Conservation (phyloP, 257 asterid species). For the Asclepias syriaca region DNA sequence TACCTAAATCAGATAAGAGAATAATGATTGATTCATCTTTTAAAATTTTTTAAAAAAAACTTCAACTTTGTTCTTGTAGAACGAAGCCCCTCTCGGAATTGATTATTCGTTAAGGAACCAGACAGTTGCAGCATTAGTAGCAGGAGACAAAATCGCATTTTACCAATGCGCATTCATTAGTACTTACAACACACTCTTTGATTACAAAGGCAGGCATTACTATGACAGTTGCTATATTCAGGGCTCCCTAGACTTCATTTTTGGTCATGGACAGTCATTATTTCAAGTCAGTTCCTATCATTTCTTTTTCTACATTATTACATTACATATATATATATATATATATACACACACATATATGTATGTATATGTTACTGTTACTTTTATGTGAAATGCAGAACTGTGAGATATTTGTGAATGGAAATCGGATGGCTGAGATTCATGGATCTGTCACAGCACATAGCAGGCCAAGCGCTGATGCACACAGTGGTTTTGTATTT, state of each 20-base stretch:
- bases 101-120: slow-evolving; percentile 31
- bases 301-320: background rate
- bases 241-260: slow-evolving; percentile 71
- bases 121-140: slow-evolving; percentile 67
- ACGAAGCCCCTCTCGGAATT: slow-evolving; percentile 42
- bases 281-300: slow-evolving; percentile 42
- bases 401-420: slow-evolving; percentile 63
- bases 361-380: no score
- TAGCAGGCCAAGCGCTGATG: slow-evolving; percentile 42
- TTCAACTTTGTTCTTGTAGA: slow-evolving; percentile 25
- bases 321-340: background rate
- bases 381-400: slow-evolving; percentile 30
- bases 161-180: slow-evolving; percentile 70
- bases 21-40: no score
- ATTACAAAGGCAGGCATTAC: slow-evolving; percentile 69
- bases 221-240: slow-evolving; percentile 66
- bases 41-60: no score
- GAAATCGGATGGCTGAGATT: slow-evolving; percentile 38
- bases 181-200: slow-evolving; percentile 69
- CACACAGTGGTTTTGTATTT: slow-evolving; percentile 67
- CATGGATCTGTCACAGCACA: slow-evolving; percentile 69
- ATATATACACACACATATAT: no score
- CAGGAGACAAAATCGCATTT: slow-evolving; percentile 63
- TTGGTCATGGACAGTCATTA: slow-evolving; percentile 64
- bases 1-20: no score